Evolutionary conservation across 768 basidiomycete genomes (phyloP), one percentile per base, ranked within the genome.

Genomic region (Kwoniella mangroviensis): DNA sequence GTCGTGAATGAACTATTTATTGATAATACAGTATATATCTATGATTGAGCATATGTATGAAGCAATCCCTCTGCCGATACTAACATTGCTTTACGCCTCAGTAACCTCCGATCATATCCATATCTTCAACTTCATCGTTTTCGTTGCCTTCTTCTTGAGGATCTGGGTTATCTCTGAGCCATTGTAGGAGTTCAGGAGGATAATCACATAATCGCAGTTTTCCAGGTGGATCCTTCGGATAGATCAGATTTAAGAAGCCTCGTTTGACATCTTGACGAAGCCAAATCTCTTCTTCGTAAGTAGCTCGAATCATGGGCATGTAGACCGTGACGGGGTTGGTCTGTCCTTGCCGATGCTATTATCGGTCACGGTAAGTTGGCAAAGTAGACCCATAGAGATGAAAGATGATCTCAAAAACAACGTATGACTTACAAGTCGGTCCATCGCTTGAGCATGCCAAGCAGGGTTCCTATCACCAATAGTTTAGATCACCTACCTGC

Each of bases 361-460:
- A 51, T n/a, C n/a, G 49, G 22, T 28, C 19, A 19, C 2, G 43
- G 10, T 17, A 11, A 52, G 22, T 28, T 22, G 28, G n/a, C 3
- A 42, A n/a, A 3, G 19, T 15, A 11, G 4, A 19, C 9, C 21
- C 6, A 21, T 24, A 12, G 12, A 9, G 24, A 15, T 19, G 7
- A 40, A 10, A 55, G 34, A 34, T 19, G 58, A 40, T 34, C 60
- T 41, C 34, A 6, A 22, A 42, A 22, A 41, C 19, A n/a, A 49
- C 11, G 9, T 26, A 17, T 15, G 19, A 52, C 64, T 40, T 24
- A 66, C 65, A 0, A 66, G 45, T 57, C 65, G 51, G 24, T 57
- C 65, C 54, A 57, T 66, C 13, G 55, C 65, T 34, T 66, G 65
- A 42, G n/a, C 54, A 24, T 66, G 65, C 21, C 21, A 21, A 21